Evolutionary conservation across 2,329 filamentous ascomycete species (phyloP).

Genomic region (Chaetomium sp.): DNA sequence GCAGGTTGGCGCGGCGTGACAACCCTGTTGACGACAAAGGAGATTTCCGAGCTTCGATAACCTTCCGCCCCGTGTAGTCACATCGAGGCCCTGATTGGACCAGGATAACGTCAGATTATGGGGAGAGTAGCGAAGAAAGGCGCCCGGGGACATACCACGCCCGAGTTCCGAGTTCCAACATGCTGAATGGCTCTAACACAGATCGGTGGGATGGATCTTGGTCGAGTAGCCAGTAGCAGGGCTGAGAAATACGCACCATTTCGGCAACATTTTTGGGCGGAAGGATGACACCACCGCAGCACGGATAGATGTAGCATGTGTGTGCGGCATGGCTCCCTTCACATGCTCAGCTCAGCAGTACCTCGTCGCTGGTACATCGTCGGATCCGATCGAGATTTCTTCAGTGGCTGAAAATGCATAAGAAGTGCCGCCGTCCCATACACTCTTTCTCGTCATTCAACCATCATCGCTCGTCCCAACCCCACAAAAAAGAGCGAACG

Average conservation of each 20-base stretch:
- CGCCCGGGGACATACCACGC: background rate
- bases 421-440: too few species aligned
- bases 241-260: background rate
- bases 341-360: too few species aligned
- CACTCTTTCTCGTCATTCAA: too few species aligned
- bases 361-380: too few species aligned
- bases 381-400: too few species aligned
- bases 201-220: background rate
- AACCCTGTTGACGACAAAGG: background rate
- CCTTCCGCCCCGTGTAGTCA: background rate
- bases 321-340: background rate
- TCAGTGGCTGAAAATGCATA: too few species aligned
- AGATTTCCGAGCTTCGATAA: conserved; percentile 16
- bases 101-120: conserved; percentile 2
- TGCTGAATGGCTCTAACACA: background rate
- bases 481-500: too few species aligned
- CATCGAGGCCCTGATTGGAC: background rate
- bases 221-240: too few species aligned
- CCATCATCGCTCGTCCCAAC: too few species aligned
- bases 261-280: background rate
- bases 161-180: background rate
- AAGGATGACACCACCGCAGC: too few species aligned
- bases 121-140: background rate
- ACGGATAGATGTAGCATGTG: background rate
- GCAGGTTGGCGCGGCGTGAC: background rate